Evolutionary conservation across 305 asterid species (phyloP), one percentile per base, ranked within the genome.

Genomic region (Rubia tinctorum): DNA sequence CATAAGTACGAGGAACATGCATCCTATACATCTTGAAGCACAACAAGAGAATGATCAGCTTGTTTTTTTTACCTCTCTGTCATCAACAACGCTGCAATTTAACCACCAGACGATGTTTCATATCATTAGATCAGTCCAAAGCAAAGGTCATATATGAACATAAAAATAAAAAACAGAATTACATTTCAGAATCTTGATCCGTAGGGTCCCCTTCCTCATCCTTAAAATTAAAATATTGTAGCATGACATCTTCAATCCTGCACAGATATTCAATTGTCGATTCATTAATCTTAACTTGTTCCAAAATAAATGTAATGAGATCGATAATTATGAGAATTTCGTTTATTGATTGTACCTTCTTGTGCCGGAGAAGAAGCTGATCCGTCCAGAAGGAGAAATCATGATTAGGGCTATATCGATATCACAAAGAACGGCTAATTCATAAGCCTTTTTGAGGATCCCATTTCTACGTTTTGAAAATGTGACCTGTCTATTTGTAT

Each of bases 401-500:
- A 80, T 73, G 73, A 76, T 53, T 10, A 76, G 78, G 68, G 83
- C 78, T 14, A 80, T 66, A 42, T 80, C 78, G 18, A 71, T 80
- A 22, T 76, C 83, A 47, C 80, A 76, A 9, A 80, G 23, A 61
- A 80, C 69, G 8, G 80, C 77, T 7, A 80, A 61, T 62, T 80
- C 83, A 58, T 80, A 80, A 45, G 83, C 83, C 30, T 76, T 80
- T 75, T 76, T 76, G n/a, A 80, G 74, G 56, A 80, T 37, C 17
- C 83, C 80, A 76, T 80, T 80, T 45, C 83, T 80, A 2, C 83
- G 77, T 71, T 80, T 80, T 4, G 83, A 80, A n/a, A 76, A 80
- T 2, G 83, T 80, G 20, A 80, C 83, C 44, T 74, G 80, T 45
- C 83, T 69, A 6, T 76, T 80, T 45, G 83, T 73, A 44, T 80